A percentile compares a stretch with the other conserved stretches of the same genome.
These are phyloP conservation scores for Gossypium longicalyx DNA, from an alignment of 345 rosid species.

Conservation along the genomic window DNA sequence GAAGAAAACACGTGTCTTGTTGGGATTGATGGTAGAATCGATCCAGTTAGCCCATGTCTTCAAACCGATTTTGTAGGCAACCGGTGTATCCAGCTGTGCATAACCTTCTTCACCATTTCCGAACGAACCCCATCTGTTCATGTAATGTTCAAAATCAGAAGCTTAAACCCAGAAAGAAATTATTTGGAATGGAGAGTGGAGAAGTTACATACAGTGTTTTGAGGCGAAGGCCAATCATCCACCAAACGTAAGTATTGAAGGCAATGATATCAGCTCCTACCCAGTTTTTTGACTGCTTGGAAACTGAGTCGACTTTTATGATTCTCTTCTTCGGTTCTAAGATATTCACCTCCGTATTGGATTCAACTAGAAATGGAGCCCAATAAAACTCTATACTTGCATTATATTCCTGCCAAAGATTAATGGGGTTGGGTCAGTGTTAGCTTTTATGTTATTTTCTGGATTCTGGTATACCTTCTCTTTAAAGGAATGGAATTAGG, in stretches of 20 bases:
- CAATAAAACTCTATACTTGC: constrained; percentile 81
- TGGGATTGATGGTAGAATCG: constrained; percentile 68
- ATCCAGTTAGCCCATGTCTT: constrained; percentile 96
- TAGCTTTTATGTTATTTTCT: not conserved
- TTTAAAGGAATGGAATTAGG: not conserved
- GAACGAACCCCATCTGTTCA: constrained; percentile 77
- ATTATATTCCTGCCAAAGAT: constrained; percentile 53
- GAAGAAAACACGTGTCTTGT: constrained; percentile 77
- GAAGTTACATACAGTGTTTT: constrained; percentile 72
- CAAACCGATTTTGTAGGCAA: constrained; percentile 66
- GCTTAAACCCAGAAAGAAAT: not conserved
- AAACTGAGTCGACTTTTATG: constrained; percentile 77
- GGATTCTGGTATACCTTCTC: not conserved
- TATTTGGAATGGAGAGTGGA: not conserved
- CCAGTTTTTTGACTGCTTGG: constrained; percentile 64
- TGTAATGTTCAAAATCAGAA: no score
- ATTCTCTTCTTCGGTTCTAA: constrained; percentile 66
- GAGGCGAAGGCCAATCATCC: constrained; percentile 74
- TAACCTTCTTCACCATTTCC: constrained; percentile 70
- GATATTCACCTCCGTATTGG: constrained; percentile 69
- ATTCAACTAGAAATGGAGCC: constrained; percentile 89
- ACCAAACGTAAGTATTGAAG: constrained; percentile 94
- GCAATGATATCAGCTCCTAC: constrained; percentile 68
- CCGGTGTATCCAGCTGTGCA: constrained; percentile 51
- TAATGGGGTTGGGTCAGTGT: not conserved